Conservation (phyloP, 73 alveolate species). For the Durusdinium trenchii region DNA sequence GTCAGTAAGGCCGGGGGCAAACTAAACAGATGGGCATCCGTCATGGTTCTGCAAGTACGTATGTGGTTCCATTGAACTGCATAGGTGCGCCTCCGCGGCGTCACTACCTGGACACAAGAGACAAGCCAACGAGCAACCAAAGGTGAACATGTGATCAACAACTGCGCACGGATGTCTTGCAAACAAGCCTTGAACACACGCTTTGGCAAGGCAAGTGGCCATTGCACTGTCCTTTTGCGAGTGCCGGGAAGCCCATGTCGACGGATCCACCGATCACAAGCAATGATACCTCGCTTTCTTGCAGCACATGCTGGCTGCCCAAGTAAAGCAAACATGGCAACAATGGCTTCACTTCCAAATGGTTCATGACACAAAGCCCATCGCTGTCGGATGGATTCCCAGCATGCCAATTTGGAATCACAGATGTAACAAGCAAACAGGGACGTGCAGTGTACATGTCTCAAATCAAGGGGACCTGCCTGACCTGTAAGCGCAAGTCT, state of each 20-base stretch:
- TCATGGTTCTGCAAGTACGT: neutral
- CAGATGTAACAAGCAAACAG: slow-evolving; percentile 37
- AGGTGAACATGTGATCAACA: neutral
- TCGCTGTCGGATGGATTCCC: slow-evolving; percentile 42
- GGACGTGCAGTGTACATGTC: neutral
- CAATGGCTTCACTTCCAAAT: slow-evolving; percentile 15
- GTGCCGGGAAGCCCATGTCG: neutral
- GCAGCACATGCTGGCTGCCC: neutral
- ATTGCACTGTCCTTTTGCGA: neutral
- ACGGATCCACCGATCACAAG: neutral
- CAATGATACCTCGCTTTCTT: neutral
- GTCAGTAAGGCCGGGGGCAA: neutral
- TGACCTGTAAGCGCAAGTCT: neutral
- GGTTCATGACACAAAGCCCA: neutral
- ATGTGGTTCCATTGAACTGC: neutral
- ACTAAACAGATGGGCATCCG: neutral
- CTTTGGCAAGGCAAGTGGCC: neutral
- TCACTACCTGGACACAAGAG: neutral
- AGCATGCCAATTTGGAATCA: neutral
- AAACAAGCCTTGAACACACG: neutral
- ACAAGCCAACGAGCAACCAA: neutral
- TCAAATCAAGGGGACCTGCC: slow-evolving; percentile 14
- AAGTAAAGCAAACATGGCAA: neutral
- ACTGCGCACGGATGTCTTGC: neutral
- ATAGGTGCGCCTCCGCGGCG: neutral